phyloP scores from a whole-genome alignment of 495 filamentous ascomycete genomes.

The Penicillium coprophilum region DNA sequence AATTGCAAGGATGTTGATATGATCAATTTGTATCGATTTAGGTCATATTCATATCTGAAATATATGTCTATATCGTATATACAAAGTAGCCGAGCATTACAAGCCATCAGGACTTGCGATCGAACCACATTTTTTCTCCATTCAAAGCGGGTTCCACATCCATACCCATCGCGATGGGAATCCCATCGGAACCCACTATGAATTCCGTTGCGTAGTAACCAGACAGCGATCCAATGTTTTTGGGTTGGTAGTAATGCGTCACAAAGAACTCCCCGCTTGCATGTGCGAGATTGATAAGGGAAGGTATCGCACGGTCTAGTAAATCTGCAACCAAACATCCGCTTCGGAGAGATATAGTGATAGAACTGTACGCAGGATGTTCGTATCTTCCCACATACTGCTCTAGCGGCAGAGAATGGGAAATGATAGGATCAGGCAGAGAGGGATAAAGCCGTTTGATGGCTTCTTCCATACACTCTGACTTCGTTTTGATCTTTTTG shows the following conservation, averaged over 20 bases:
- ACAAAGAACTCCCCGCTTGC: conserved; percentile 15
- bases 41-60: not conserved
- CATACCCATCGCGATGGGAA: not conserved
- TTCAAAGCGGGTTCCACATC: conserved; percentile 6
- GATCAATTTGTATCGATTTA: no score
- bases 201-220: conserved; percentile 6
- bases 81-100: not conserved
- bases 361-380: conserved; percentile 13
- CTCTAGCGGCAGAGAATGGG: conserved; percentile 6
- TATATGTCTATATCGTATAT: not conserved
- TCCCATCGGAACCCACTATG: not conserved
- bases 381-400: conserved; percentile 14
- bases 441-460: conserved; percentile 15
- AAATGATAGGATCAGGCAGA: conserved; percentile 8
- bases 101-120: not conserved
- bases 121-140: conserved; percentile 12
- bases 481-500: not conserved
- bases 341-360: not conserved
- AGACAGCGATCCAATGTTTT: not conserved
- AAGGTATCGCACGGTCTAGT: conserved; percentile 2
- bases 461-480: conserved; percentile 4
- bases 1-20: no score
- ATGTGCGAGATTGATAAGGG: not conserved
- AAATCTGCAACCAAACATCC: not conserved
- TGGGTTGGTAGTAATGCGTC: conserved; percentile 4